Evolutionary conservation across 2,329 filamentous ascomycete genomes (phyloP), one percentile per base, ranked within the genome.

Genomic region (Aureobasidium subglaciale): DNA sequence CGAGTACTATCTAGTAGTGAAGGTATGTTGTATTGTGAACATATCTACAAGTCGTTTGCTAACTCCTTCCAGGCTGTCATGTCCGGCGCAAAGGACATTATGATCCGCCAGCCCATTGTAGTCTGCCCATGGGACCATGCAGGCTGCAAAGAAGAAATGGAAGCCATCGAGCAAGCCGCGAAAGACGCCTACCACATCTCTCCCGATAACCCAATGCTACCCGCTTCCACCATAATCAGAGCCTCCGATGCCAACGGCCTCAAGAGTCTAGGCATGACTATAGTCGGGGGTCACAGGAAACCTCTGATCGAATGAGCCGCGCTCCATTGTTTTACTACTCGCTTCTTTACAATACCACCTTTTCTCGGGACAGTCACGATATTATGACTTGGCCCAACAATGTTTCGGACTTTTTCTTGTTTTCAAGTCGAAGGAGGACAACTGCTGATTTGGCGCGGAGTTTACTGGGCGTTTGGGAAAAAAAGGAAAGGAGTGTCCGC

Each of bases 111-210:
- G 71, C 90, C 90, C 5, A 96, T 99, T 57, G 90, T 97, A 30
- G 93, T 97, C 50, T 97, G 92, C 65, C 92, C 93, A 0, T 83
- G 96, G 59, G 93, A 99, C 67, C 90, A 96, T 66, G 89, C 95
- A 62, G 88, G 87, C 15, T 99, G 93, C 74, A 96, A 95, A 70
- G 91, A 96, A 68, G 93, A 97, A 73, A 96, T 99, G 90, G 91
- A 96, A 65, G 91, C 91, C 34, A 97, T 99, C 60, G 91, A 96
- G 68, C 90, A 96, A 71, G 88, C 93, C 0, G 93, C 93, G 40
- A 92, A 91, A 70, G 92, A 97, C 63, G 92, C 93, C 2, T 87
- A 88, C 15, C 84, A 88, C 59, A 86, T 97, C 59, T 90, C 92
- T 63, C 87, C 87, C 0, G 89, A 95, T 59, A 93, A 93, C 64